Conservation (phyloP, 2,329 filamentous ascomycete genomes). For the Penicillium palitans region DNA sequence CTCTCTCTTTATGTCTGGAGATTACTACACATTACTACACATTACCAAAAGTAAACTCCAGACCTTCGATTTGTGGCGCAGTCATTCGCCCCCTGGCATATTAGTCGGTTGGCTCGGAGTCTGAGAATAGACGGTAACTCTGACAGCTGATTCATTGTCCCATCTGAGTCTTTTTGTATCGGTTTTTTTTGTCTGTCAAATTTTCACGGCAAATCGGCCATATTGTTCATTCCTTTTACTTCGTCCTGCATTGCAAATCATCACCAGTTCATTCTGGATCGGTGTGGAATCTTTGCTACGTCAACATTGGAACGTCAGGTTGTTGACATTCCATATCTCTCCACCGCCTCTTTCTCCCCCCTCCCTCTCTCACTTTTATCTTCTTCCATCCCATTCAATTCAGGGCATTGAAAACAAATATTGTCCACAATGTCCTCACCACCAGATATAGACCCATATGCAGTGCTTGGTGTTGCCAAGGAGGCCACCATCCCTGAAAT, state of each 20-base stretch:
- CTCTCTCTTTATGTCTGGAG: neutral
- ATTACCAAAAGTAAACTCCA: neutral
- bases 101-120: slow-evolving; percentile 3
- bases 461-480: slow-evolving; percentile 69
- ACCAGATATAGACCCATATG: slow-evolving; percentile 70
- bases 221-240: neutral
- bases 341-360: slow-evolving; percentile 25
- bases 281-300: slow-evolving; percentile 19
- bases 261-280: slow-evolving; percentile 25
- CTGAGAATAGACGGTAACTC: neutral
- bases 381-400: slow-evolving; percentile 11
- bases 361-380: slow-evolving; percentile 9
- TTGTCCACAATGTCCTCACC: slow-evolving; percentile 27
- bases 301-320: slow-evolving; percentile 10
- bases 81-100: slow-evolving; percentile 12
- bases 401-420: slow-evolving; percentile 16
- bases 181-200: neutral
- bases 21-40: neutral
- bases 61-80: slow-evolving; percentile 6
- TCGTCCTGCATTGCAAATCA: slow-evolving; percentile 6
- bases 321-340: slow-evolving; percentile 17
- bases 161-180: neutral
- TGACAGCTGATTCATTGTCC: slow-evolving; percentile 7
- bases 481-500: slow-evolving; percentile 71
- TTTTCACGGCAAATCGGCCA: neutral